Evolutionary conservation across 352 stramenopile species (phyloP), one percentile per base, ranked within the genome.

Genomic region (Phytophthora pluvialis): DNA sequence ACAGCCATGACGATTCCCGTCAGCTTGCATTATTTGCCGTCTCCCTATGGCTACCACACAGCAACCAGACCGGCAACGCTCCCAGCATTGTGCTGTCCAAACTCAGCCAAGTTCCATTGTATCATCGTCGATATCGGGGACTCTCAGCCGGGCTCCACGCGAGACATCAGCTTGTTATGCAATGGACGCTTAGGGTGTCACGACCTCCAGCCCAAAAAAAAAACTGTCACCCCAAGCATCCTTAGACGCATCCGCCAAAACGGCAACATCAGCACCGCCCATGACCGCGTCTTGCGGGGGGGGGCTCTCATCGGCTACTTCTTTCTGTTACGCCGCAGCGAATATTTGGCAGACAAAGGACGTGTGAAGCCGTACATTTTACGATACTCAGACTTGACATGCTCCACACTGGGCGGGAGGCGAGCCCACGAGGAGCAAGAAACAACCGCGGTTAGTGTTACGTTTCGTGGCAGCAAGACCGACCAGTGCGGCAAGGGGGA

Each of bases 221-320:
- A 16, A 44, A n/a, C 60, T 11, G 33, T 59, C 21, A 64, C 35
- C 10, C 2, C 40, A 4, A 5, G 4, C 0, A 36, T 69, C 10
- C 52, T 58, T 32, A 33, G 12, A 12, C 6, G 6, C 1, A 3
- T 63, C 5, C 45, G 51, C 10, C 3, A 7, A 28, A 18, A 32
- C 3, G 48, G 51, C 29, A 29, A 69, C 21, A 59, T 63, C 46
- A 36, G 7, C 8, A 51, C 7, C 12, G n/a, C 38, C 60, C 60
- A 63, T n/a, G 60, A 69, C 16, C 39, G 51, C 51, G 44, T 59
- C 8, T 28, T 63, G 10, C 63, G 58, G 47, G 58, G 59, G 59
- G 48, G 40, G 55, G 58, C 46, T 46, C 45, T 60, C 52, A 9
- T 69, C 52, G 52, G 61, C 46, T 64, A 55, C 21, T 64, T 64